These are phyloP conservation scores for Podospora pseudocomata DNA, from an alignment of 495 filamentous ascomycete genomes.

Conservation along the genomic window DNA sequence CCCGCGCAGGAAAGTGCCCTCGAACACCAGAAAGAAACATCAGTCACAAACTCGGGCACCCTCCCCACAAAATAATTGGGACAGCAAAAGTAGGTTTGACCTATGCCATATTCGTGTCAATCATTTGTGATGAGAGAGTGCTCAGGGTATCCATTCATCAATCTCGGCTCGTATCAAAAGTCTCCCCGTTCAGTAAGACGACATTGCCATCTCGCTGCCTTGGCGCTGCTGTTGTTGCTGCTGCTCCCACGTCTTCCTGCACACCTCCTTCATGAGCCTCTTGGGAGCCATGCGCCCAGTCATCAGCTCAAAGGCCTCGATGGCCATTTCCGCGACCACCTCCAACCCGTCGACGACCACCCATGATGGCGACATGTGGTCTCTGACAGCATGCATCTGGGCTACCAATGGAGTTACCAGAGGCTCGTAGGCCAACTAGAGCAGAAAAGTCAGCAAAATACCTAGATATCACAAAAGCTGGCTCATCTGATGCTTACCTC, in stretches of 20 bases:
- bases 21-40: no score
- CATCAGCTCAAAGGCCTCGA: constrained; percentile 79
- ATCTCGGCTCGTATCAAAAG: background rate
- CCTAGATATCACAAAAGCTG: background rate
- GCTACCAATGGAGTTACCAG: constrained; percentile 65
- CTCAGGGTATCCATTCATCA: background rate
- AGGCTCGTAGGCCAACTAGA: constrained; percentile 67
- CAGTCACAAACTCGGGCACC: no score
- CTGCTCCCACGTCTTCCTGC: constrained; percentile 40
- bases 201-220: background rate
- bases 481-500: constrained; percentile 45
- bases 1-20: no score
- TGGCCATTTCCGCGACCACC: constrained; percentile 75
- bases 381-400: constrained; percentile 56
- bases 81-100: no score
- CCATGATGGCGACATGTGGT: constrained; percentile 61
- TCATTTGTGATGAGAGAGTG: no score
- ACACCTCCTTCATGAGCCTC: constrained; percentile 61
- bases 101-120: no score
- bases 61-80: no score
- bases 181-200: background rate
- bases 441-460: background rate
- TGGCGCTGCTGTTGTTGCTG: constrained; percentile 29
- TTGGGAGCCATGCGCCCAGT: constrained; percentile 77
- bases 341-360: constrained; percentile 77